Percentiles rank a stretch among this genome's conserved stretches.
These are phyloP conservation scores for Echinosophora koreensis DNA, from an alignment of 306 rosid genomes.

Conservation along the genomic window DNA sequence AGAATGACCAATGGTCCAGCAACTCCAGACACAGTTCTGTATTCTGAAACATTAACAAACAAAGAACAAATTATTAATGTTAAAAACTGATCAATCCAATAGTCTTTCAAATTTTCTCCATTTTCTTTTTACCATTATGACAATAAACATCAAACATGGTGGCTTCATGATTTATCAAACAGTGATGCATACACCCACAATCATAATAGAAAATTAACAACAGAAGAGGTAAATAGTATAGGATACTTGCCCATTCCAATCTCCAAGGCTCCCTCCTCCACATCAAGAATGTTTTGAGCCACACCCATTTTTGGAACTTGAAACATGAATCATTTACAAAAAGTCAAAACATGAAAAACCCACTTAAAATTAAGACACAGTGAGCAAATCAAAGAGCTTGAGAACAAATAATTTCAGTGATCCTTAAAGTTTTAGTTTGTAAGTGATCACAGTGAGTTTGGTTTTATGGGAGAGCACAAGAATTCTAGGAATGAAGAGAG, in stretches of 20 bases:
- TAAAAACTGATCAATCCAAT: constrained; percentile 26
- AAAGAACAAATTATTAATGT: constrained; percentile 27
- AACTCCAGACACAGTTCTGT: constrained; percentile 99
- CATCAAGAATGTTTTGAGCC: constrained; percentile 60
- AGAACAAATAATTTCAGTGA: constrained; percentile 23
- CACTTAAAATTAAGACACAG: constrained; percentile 1
- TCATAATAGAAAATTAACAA: neutral
- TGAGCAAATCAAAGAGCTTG: constrained; percentile 25
- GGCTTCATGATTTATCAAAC: neutral
- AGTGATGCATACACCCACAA: constrained; percentile 10
- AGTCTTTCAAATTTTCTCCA: neutral
- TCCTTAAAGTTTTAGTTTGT: neutral
- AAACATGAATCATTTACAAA: constrained; percentile 24
- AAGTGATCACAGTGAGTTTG: constrained; percentile 15
- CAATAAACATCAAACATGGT: constrained; percentile 8
- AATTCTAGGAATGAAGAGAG: constrained; percentile 18
- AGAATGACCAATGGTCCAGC: constrained; percentile 99
- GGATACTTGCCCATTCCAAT: constrained; percentile 85
- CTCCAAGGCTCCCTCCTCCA: constrained; percentile 85
- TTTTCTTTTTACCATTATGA: neutral
- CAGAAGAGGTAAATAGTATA: constrained; percentile 25
- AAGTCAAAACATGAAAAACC: constrained; percentile 19
- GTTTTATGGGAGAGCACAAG: neutral
- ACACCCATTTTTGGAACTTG: constrained; percentile 64
- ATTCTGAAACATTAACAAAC: constrained; percentile 65